Evolutionary conservation across 2,329 filamentous ascomycete species (phyloP), one percentile per base, ranked within the genome.

Genomic region (Clarireedia paspali): DNA sequence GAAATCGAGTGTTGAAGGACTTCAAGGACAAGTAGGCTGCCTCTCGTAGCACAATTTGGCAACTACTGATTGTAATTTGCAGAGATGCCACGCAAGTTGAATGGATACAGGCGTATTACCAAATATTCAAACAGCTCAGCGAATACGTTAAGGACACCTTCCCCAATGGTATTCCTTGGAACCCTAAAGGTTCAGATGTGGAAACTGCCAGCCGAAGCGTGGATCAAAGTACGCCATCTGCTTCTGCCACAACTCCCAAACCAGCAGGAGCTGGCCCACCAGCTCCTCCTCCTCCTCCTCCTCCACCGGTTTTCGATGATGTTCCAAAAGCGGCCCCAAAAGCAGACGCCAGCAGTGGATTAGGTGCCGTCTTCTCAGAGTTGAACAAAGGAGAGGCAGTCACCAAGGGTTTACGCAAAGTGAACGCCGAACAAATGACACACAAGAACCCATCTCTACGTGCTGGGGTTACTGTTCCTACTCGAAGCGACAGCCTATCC

Each of bases 361-460:
- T 96, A 71, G 84, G 84, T 23, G 91, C 92, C 24, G 91, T 99
- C 2, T 99, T 99, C 70, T 87, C 86, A 42, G 88, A 96, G 63
- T 76, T 99, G 53, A 97, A 97, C 74, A 86, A 87, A 70, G 94
- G 94, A 56, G 84, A 89, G 58, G 79, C 82, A n/a, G 89, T 99
- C 58, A 99, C 94, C 4, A 84, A 89, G 62, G 85, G 88, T 34
- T 79, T 99, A 38, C 87, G 88, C 63, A 99, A 96, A 77, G 94
- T 99, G 50, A 92, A 96, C 74, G 87, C 86, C 69, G 94, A 88
- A 53, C 80, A 97, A 72, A 96, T 96, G 92, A 99, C 94, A 58
- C 94, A 99, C 75, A 97, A 97, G 77, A 99, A 99, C 73, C 94
- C 94, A 14, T 83, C 85, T 9, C 77, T 99, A 57, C 85, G 94